These are phyloP conservation scores for cucumber (Cucumis sativus) DNA, from an alignment of 306 rosid species.

Conservation along the genomic window Cucumber_9930_V3 NC_026660.2:24377501-24378000, in stretches of 20 bases:
- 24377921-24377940: background rate
- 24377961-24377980: background rate
- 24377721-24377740: background rate
- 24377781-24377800: no score
- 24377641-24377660: background rate
- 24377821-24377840: background rate
- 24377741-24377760: background rate
- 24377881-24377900: background rate
- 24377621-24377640: slow-evolving; percentile 17
- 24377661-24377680: background rate
- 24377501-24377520: no score
- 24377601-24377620: background rate
- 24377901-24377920: background rate
- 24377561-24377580: background rate
- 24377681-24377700: background rate
- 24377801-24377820: background rate
- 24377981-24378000: background rate
- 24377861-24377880: background rate
- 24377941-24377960: background rate
- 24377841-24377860: background rate
- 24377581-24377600: background rate
- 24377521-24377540: background rate
- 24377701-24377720: background rate
- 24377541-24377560: background rate
- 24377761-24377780: background rate